These are phyloP conservation scores for Apophysomyces variabilis DNA, from an alignment of 371 early-diverging fungal genomes.

Conservation along the genomic window DNA sequence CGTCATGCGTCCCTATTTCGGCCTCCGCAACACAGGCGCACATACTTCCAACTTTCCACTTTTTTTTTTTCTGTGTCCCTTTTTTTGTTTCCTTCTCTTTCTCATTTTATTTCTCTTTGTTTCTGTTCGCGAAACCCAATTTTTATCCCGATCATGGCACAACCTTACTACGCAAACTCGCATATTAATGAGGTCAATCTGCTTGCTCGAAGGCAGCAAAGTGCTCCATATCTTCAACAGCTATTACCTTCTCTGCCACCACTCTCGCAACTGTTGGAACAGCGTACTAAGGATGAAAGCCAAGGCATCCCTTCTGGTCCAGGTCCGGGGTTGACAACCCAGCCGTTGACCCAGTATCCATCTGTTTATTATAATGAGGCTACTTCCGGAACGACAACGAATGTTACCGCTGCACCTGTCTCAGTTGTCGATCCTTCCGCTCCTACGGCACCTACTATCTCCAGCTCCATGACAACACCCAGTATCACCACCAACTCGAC, in stretches of 20 bases:
- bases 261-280: constrained; percentile 33
- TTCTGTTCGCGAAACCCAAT: background rate
- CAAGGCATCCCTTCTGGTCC: constrained; percentile 3
- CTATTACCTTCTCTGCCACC: constrained; percentile 41
- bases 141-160: background rate
- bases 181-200: constrained; percentile 19
- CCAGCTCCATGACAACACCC: constrained; percentile 17
- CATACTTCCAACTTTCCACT: background rate
- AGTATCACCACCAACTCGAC: constrained; percentile 25
- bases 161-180: constrained; percentile 8
- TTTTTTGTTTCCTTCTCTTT: background rate
- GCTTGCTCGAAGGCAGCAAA: constrained; percentile 44
- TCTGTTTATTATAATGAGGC: background rate
- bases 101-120: background rate
- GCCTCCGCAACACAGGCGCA: background rate
- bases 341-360: constrained; percentile 3
- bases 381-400: background rate
- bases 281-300: background rate
- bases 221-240: constrained; percentile 33
- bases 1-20: constrained; percentile 7
- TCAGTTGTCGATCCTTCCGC: constrained; percentile 26
- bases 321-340: constrained; percentile 7
- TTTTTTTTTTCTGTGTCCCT: background rate
- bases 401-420: constrained; percentile 1
- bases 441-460: background rate